Base-by-base conservation (phyloP, 306 rosid species). In the Inga leiocalycina region DNA sequence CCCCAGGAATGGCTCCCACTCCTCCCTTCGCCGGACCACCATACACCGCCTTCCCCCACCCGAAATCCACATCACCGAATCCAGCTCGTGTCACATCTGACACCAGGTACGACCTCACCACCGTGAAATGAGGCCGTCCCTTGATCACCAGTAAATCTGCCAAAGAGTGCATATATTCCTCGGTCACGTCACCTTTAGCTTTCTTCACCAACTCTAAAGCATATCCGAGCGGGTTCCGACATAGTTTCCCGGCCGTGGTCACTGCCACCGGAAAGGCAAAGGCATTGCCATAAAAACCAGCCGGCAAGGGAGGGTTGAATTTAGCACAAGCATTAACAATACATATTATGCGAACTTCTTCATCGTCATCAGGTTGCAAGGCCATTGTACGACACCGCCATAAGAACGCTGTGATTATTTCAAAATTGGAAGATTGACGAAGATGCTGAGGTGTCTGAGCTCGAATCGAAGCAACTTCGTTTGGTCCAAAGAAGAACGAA, bases 1-100 rank as follows among this genome's bases (percentile, higher is more conserved):
- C 75, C 34, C 75, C 75, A 71, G 75, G 75, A 71, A 71, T 71
- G 35, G 75, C 75, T 45, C 75, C 75, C 8, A 71, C 75, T n/a
- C 75, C 75, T 71, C 75, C 75, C 37, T 71, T 71, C 0, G 75
- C 75, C 15, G 75, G 75, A 3, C 75, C 75, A 0, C 75, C 75
- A 44, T 71, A 71, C 37, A 7, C 75, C 4, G 75, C 75, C 35
- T 71, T 71, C 0, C 75, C 75, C 75, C 75, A 71, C 10, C 75
- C 75, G 1, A 71, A 71, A 12, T 71, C 75, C 19, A 71, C 75
- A 0, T 71, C 56, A 1, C 75, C 75, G 34, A 71, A 71, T 2
- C 75, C 75, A 0, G 75, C 75, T 1, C 75, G 54, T 5, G 75
- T 71, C 56, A 71, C 75, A 1, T 71, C 75, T 0, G 75, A 71